Evolutionary conservation across 2,329 filamentous ascomycete genomes (phyloP).

Genomic region (Xylaria sp.): DNA sequence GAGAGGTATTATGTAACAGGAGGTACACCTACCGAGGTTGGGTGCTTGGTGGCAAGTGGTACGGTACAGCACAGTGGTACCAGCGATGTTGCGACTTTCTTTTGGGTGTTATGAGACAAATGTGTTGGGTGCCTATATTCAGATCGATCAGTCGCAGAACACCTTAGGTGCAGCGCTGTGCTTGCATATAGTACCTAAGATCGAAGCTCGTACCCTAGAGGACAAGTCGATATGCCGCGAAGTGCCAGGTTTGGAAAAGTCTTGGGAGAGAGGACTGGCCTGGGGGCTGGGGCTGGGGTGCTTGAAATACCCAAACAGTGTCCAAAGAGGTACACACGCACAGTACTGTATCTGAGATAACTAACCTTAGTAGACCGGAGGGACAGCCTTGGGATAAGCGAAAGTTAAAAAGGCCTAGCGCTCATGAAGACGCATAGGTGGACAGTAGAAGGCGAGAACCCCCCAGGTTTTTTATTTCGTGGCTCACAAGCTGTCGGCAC

Average conservation of each 20-base stretch:
- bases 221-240: neutral
- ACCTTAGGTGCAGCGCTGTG: neutral
- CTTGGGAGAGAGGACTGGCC: conserved; percentile 1
- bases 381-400: neutral
- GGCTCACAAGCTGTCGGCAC: neutral
- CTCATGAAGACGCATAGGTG: too few relatives aligned
- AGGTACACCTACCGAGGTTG: neutral
- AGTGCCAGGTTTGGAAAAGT: neutral
- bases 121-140: neutral
- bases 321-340: neutral
- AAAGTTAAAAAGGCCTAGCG: neutral
- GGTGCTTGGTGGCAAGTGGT: too few relatives aligned
- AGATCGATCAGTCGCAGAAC: neutral
- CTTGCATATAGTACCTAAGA: neutral
- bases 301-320: neutral
- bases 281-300: neutral
- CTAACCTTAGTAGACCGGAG: too few relatives aligned
- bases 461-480: too few relatives aligned
- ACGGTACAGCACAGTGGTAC: conserved; percentile 15
- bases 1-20: neutral
- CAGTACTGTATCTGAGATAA: neutral
- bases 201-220: neutral
- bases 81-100: conserved; percentile 5
- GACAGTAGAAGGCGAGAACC: too few relatives aligned
- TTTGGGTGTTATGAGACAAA: conserved; percentile 25